Percentiles rank a stretch among this genome's conserved stretches.
Evolutionary conservation across 2,329 filamentous ascomycete species (phyloP).

Genomic region (Arthrobotrys megalospora): DNA sequence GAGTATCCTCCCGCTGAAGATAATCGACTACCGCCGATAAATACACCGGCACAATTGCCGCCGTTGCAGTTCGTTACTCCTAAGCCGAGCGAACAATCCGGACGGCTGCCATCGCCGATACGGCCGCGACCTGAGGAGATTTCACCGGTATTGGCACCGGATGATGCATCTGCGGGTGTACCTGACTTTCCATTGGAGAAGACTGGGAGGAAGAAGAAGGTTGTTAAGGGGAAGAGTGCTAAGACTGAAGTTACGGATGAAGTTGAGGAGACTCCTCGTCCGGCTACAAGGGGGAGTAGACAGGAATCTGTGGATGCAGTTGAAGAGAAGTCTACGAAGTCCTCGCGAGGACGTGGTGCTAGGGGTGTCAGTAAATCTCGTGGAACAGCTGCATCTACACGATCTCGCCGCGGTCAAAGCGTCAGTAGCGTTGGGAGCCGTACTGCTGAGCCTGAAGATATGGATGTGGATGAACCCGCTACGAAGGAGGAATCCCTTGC

Average conservation of each 20-base stretch:
- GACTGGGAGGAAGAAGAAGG: slow-evolving; percentile 32
- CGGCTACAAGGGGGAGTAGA: slow-evolving; percentile 1
- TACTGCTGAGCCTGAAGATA: slow-evolving; percentile 51
- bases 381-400: slow-evolving; percentile 46
- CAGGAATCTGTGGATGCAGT: slow-evolving; percentile 36
- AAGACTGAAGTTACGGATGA: slow-evolving; percentile 34
- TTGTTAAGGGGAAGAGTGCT: slow-evolving; percentile 12
- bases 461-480: slow-evolving; percentile 44
- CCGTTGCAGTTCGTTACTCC: slow-evolving; percentile 44
- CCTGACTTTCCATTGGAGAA: slow-evolving; percentile 46
- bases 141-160: slow-evolving; percentile 50
- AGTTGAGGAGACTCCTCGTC: neutral
- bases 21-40: slow-evolving; percentile 51
- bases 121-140: slow-evolving; percentile 55
- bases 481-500: slow-evolving; percentile 54
- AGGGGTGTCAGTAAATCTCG: slow-evolving; percentile 45
- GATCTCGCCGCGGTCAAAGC: slow-evolving; percentile 52
- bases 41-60: slow-evolving; percentile 52
- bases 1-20: slow-evolving; percentile 32
- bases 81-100: slow-evolving; percentile 31
- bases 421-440: slow-evolving; percentile 55
- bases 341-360: slow-evolving; percentile 15
- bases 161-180: slow-evolving; percentile 33
- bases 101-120: slow-evolving; percentile 32
- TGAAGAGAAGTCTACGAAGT: slow-evolving; percentile 38